Evolutionary conservation across 164 flowering plant species (phyloP).

Genomic region (Vitis labrusca): DNA sequence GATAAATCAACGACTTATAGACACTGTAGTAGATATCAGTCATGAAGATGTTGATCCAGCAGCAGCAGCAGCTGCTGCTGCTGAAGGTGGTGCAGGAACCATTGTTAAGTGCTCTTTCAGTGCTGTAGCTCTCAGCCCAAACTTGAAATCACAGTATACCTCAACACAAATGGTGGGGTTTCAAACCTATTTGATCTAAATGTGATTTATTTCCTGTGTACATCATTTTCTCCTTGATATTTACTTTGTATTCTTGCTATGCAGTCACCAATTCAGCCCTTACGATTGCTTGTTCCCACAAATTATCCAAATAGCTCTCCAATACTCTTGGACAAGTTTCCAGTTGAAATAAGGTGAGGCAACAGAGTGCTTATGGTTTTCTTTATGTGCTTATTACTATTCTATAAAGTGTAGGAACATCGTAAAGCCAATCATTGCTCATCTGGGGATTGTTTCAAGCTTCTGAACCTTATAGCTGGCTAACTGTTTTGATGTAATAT

Average conservation of each 20-base stretch:
- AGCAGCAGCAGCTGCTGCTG: slow-evolving; percentile 45
- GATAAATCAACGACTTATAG: slow-evolving; percentile 78
- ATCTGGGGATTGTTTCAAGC: too few species aligned
- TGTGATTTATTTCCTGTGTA: background rate
- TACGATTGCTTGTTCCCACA: slow-evolving; percentile 73
- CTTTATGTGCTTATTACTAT: background rate
- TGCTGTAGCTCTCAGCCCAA: slow-evolving; percentile 84
- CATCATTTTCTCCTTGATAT: slow-evolving; percentile 5
- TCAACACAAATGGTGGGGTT: slow-evolving; percentile 67
- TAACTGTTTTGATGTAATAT: too few species aligned
- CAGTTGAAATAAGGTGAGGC: slow-evolving; percentile 72
- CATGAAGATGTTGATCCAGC: slow-evolving; percentile 68
- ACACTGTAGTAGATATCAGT: slow-evolving; percentile 76
- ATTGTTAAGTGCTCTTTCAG: slow-evolving; percentile 77
- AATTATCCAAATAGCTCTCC: slow-evolving; percentile 90
- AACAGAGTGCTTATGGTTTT: slow-evolving; percentile 2
- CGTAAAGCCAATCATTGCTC: too few species aligned
- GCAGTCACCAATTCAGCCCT: slow-evolving; percentile 86
- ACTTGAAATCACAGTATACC: slow-evolving; percentile 67
- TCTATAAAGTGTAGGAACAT: background rate
- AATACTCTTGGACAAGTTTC: slow-evolving; percentile 74
- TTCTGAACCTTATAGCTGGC: too few species aligned
- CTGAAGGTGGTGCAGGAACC: slow-evolving; percentile 75
- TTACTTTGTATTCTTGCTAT: slow-evolving; percentile 14
- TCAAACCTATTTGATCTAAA: background rate